Evolutionary conservation across 2,329 filamentous ascomycete species (phyloP), one percentile per base, ranked within the genome.

Genomic region (Pseudogymnoascus sp.): DNA sequence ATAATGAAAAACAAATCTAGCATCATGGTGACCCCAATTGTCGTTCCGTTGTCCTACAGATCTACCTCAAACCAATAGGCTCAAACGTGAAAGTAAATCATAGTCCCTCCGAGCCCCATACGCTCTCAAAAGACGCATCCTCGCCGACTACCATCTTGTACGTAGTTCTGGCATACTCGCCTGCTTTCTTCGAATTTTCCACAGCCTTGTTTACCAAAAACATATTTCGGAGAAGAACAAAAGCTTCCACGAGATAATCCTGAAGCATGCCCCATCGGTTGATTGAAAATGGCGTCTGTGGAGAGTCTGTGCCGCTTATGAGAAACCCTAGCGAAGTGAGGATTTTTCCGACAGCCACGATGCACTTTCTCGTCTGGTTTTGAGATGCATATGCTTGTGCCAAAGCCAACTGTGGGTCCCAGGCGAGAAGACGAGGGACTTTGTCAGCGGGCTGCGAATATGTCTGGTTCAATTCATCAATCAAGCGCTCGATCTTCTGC

Each of bases 111-210:
- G 25, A 8, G 4, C n/a, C 25, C 48, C 48, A 57, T 3, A 57
- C 7, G 4, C 25, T 57, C 2, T 70, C 71, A 66, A 75, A 76
- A 3, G 69, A 72, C 25, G 68, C 69, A 54, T 75, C 72, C 65
- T 77, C 75, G 0, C 76, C 74, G 28, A 76, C 66, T 28, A 70
- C 68, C 2, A 77, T 71, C 54, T 54, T 69, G 65, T 76, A 77
- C 13, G 68, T 65, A 1, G 68, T 62, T 19, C 62, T 73, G 2
- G 75, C 75, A 69, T 75, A 77, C 8, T 66, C 37, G 11, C 70
- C 65, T 14, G 74, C 73, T 57, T 57, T 57, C 37, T 68, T 62
- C 16, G 16, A 31, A 10, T 66, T 68, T 1, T 71, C 65, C 0
- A 63, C 62, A 6, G 67, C 65, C 23, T 63, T 69, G 16, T 72